phyloP scores from a whole-genome alignment of 2,329 filamentous ascomycete species.

The Cladosporium oxysporum region DNA sequence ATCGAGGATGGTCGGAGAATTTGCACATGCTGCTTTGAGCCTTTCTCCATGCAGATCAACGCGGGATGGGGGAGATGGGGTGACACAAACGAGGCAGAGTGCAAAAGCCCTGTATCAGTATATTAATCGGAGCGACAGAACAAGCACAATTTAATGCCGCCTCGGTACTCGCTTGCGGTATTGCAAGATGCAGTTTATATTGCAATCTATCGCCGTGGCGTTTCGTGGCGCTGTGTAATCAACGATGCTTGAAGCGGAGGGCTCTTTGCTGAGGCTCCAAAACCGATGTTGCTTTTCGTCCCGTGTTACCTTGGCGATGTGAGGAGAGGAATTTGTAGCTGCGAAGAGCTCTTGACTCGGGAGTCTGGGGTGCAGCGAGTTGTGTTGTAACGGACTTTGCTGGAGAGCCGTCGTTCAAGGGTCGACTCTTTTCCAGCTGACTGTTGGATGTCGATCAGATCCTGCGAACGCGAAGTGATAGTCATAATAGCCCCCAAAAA shows the following conservation, averaged over 20 bases:
- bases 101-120: background rate
- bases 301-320: background rate
- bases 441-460: conserved; percentile 4
- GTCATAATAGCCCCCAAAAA: background rate
- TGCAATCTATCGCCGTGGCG: background rate
- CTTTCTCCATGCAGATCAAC: background rate
- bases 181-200: background rate
- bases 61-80: background rate
- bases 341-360: background rate
- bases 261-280: background rate
- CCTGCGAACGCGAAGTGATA: background rate
- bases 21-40: background rate
- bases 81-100: background rate
- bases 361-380: conserved; percentile 5
- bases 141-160: background rate
- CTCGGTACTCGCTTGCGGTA: background rate
- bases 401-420: background rate
- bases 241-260: background rate
- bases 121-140: background rate
- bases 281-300: background rate
- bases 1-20: background rate
- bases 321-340: background rate
- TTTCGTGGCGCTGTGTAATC: background rate
- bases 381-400: background rate
- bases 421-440: background rate